phyloP scores from a whole-genome alignment of 805 yeast species.

The Candida michaelii region DNA sequence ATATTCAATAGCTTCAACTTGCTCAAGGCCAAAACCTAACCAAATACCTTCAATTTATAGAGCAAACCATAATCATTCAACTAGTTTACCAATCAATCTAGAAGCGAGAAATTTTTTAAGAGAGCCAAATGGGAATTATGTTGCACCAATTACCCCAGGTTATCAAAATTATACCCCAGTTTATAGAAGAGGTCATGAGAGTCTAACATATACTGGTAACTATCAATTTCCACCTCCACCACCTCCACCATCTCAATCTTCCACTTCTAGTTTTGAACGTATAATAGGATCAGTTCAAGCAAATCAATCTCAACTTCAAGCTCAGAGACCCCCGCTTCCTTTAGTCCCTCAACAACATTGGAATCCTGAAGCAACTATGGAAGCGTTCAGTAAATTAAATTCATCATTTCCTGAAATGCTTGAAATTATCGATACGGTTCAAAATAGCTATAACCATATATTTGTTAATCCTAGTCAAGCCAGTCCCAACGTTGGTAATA shows the following conservation, averaged over 20 bases:
- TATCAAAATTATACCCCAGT: slow-evolving; percentile 2
- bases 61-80: slow-evolving; percentile 6
- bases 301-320: not conserved
- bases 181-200: not conserved
- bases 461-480: not conserved
- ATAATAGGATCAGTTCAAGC: not conserved
- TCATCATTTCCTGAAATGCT: slow-evolving; percentile 6
- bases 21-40: not conserved
- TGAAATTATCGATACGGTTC: slow-evolving; percentile 1
- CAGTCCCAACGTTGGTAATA: not conserved
- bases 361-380: slow-evolving; percentile 1
- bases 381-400: slow-evolving; percentile 1
- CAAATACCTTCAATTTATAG: not conserved
- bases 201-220: not conserved
- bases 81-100: slow-evolving; percentile 6
- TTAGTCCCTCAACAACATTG: not conserved
- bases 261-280: not conserved
- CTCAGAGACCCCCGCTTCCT: not conserved
- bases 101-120: slow-evolving; percentile 1
- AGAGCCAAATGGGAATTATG: not conserved
- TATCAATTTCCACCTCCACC: slow-evolving; percentile 10
- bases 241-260: not conserved
- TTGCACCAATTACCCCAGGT: not conserved
- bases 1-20: not conserved
- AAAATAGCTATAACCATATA: slow-evolving; percentile 7